These are phyloP conservation scores for Staphylotrichum tortipilum DNA, from an alignment of 495 filamentous ascomycete species.

Conservation along the genomic window DNA sequence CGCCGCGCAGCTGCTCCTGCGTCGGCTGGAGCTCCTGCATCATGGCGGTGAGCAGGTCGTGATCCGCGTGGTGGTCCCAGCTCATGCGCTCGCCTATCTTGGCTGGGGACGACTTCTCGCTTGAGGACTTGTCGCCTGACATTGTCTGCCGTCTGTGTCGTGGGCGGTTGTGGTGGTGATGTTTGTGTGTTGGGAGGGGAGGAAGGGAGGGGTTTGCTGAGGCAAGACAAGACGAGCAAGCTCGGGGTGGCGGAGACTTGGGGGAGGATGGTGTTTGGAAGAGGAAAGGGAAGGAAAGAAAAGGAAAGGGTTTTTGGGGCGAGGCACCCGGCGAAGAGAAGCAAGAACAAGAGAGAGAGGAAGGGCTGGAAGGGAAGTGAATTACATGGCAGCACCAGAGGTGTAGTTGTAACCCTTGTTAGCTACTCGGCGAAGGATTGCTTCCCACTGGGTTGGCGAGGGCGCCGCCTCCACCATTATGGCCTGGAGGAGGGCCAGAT, in stretches of 20 bases:
- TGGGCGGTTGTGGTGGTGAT: neutral
- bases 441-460: slow-evolving; percentile 13
- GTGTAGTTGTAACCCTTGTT: slow-evolving; percentile 23
- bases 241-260: neutral
- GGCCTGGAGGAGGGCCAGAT: slow-evolving; percentile 25
- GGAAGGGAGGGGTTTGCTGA: too few species aligned
- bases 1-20: slow-evolving; percentile 12
- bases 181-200: too few species aligned
- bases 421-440: slow-evolving; percentile 10
- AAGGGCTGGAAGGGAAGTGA: neutral
- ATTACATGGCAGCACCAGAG: slow-evolving; percentile 22
- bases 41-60: slow-evolving; percentile 19
- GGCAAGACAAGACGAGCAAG: neutral
- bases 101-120: neutral
- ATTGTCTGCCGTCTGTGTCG: too few species aligned
- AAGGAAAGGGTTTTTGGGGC: neutral
- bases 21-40: slow-evolving; percentile 11
- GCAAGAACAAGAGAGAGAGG: neutral
- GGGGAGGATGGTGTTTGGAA: neutral
- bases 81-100: slow-evolving; percentile 17
- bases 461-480: slow-evolving; percentile 18
- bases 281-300: neutral
- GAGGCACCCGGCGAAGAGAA: slow-evolving; percentile 1
- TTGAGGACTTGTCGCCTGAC: too few species aligned
- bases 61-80: slow-evolving; percentile 24